These are phyloP conservation scores for Macrophomina tecta DNA, from an alignment of 2,329 filamentous ascomycete species.

Conservation along the genomic window DNA sequence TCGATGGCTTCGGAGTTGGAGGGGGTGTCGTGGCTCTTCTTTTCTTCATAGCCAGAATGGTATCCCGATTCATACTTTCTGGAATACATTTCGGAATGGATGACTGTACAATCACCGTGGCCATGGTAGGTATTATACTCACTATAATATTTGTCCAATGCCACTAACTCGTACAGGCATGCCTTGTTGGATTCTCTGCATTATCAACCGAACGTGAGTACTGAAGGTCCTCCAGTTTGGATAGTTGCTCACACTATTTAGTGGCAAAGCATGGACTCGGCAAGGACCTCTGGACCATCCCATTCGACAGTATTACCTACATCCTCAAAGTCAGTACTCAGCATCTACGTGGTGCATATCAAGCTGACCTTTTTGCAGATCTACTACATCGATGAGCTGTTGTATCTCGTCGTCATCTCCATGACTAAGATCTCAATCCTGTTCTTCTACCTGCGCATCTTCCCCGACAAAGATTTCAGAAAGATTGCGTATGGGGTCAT, in stretches of 20 bases:
- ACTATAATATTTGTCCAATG: no score
- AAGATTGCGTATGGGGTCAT: conserved; percentile 36
- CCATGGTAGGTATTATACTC: conserved; percentile 43
- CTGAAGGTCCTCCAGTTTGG: conserved; percentile 5
- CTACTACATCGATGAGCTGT: conserved; percentile 42
- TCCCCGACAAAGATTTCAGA: conserved; percentile 36
- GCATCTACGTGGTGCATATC: no score
- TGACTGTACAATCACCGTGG: conserved; percentile 45
- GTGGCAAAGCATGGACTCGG: conserved; percentile 52
- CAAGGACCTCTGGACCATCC: conserved; percentile 58
- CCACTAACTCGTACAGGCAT: conserved; percentile 31
- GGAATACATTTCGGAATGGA: conserved; percentile 48
- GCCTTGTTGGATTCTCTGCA: conserved; percentile 33
- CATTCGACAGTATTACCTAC: conserved; percentile 49
- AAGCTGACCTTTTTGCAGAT: conserved; percentile 17
- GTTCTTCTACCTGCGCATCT: conserved; percentile 42
- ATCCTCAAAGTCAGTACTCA: conserved; percentile 44
- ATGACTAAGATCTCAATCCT: conserved; percentile 39
- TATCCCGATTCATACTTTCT: conserved; percentile 41
- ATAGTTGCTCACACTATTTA: conserved; percentile 23
- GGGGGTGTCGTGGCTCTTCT: conserved; percentile 43
- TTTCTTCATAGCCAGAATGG: conserved; percentile 42
- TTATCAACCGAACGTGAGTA: conserved; percentile 32
- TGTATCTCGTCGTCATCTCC: conserved; percentile 41
- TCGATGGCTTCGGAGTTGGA: conserved; percentile 41